Conservation (phyloP, 192 early-diverging fungal species). For the Entophlyctis helioformis region DNA sequence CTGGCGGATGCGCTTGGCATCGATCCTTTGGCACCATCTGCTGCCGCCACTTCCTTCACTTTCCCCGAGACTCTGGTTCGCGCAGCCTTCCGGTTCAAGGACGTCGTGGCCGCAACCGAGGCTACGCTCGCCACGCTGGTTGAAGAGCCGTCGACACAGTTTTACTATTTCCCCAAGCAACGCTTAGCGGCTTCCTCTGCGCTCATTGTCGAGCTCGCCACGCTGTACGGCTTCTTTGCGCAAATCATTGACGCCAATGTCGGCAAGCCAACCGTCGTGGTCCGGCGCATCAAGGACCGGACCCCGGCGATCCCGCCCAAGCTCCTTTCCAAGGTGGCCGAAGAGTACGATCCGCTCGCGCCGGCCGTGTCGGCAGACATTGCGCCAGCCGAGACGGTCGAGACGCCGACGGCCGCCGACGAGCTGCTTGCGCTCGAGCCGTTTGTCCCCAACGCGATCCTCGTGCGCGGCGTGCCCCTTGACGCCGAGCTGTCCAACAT, state of each 20-base stretch:
- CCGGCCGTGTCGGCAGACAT: neutral
- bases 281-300: slow-evolving; percentile 27
- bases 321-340: slow-evolving; percentile 8
- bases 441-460: slow-evolving; percentile 3
- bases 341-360: slow-evolving; percentile 2
- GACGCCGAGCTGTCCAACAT: slow-evolving; percentile 8
- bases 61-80: slow-evolving; percentile 55
- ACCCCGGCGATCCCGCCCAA: slow-evolving; percentile 9
- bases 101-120: slow-evolving; percentile 63
- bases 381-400: neutral
- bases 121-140: slow-evolving; percentile 53
- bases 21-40: slow-evolving; percentile 1
- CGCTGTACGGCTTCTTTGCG: slow-evolving; percentile 58
- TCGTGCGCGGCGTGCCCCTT: slow-evolving; percentile 1
- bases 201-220: slow-evolving; percentile 57
- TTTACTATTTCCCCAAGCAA: slow-evolving; percentile 57
- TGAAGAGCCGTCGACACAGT: slow-evolving; percentile 31
- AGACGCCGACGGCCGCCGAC: neutral
- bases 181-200: slow-evolving; percentile 47
- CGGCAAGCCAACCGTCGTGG: slow-evolving; percentile 44
- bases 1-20: slow-evolving; percentile 70
- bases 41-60: slow-evolving; percentile 11
- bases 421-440: neutral
- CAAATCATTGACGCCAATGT: slow-evolving; percentile 72
- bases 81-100: slow-evolving; percentile 48